A percentile compares a stretch with the other conserved stretches of the same genome.
Conservation (phyloP, 2,329 filamentous ascomycete species). For the Alternaria novae-zelandiae region DNA sequence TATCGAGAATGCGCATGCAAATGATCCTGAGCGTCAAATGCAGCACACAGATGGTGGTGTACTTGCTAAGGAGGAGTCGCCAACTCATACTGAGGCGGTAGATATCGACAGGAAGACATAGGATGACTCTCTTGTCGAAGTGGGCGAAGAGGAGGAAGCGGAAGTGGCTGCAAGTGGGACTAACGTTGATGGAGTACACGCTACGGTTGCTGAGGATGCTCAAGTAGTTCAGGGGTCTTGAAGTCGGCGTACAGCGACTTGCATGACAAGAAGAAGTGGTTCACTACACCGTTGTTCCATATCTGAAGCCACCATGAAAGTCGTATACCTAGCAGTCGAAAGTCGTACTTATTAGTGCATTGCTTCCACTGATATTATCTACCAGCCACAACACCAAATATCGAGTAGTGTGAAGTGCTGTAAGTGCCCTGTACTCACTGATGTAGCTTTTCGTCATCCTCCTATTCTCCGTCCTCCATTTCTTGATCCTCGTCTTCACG, state of each 20-base stretch:
- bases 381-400: not conserved
- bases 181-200: not conserved
- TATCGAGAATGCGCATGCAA: conserved; percentile 37
- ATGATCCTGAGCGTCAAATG: conserved; percentile 41
- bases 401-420: not conserved
- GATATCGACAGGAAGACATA: conserved; percentile 14
- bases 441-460: not conserved
- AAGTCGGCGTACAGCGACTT: not conserved
- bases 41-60: not conserved
- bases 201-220: not conserved
- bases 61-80: conserved; percentile 18
- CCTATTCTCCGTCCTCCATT: not conserved
- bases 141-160: not conserved
- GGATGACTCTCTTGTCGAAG: not conserved
- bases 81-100: conserved; percentile 21
- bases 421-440: not conserved
- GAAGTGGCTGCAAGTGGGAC: not conserved
- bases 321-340: not conserved
- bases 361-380: not conserved
- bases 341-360: not conserved
- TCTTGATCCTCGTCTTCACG: not conserved
- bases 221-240: not conserved
- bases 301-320: not conserved
- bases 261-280: not conserved
- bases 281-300: not conserved